Evolutionary conservation across 73 alveolate genomes (phyloP), one percentile per base, ranked within the genome.

Genomic region (Uronychia setigera): DNA sequence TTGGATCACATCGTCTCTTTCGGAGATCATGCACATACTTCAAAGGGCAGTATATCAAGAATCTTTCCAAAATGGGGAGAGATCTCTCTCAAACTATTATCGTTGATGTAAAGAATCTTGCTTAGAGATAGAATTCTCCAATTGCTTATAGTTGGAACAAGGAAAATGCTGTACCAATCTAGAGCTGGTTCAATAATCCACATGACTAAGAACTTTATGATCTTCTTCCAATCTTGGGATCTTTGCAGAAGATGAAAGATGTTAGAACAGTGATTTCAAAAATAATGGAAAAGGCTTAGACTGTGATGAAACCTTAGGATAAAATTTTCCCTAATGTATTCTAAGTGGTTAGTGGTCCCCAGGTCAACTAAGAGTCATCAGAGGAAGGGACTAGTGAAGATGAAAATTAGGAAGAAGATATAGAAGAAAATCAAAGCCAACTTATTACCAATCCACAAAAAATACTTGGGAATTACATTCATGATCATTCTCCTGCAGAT

Each of bases 131-230:
- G 67, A 97, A 97, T 87, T 95, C 98, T 11, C 96, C 95, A 81
- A 93, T 93, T 59, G 93, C 98, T 26, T 97, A 95, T 83, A 46
- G 92, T 79, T 87, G 95, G 75, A 87, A 97, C 81, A 94, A 95
- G 31, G 97, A 97, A 74, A 97, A 97, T 89, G 99, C 97, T 35
- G 60, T 95, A 46, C 95, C 97, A 26, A 95, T 97, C 13, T 31
- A 83, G 82, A 60, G 89, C 11, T 92, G 94, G 92, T 79, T 82
- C 28, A 79, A 80, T 58, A 93, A 92, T 58, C 78, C 76, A 60
- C 81, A 88, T 1, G 97, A 92, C 79, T 85, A 59, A 32, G 97
- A 92, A 79, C 80, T 92, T 35, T 75, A 78, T 27, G 83, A 88
- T 28, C 82, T 92, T 57, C 75, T 81, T 0, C 94, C 97, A 0